Percentiles rank a stretch among this genome's conserved stretches.
phyloP scores from a whole-genome alignment of 2,329 filamentous ascomycete genomes.

The Exutisphaerella laricina region DNA sequence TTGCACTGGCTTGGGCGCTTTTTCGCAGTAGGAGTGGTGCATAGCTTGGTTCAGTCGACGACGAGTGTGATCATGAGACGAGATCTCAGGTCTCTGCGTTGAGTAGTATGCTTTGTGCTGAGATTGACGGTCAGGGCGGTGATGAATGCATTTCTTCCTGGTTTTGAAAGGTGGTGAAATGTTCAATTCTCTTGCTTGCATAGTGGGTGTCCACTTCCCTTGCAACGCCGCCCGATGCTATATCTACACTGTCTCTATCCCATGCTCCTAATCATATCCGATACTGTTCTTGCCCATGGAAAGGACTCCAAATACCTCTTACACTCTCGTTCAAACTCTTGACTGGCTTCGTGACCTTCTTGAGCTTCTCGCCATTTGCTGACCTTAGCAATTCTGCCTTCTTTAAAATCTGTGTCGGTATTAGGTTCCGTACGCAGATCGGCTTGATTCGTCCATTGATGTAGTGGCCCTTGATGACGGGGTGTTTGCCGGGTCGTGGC shows the following conservation, averaged over 20 bases:
- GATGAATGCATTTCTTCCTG: neutral
- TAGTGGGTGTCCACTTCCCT: neutral
- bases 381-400: conserved; percentile 71
- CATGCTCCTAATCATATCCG: conserved; percentile 37
- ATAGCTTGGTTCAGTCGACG: conserved; percentile 38
- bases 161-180: neutral
- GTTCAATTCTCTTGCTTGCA: neutral
- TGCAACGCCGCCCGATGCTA: conserved; percentile 10
- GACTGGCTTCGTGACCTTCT: conserved; percentile 53
- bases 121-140: conserved; percentile 8
- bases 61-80: conserved; percentile 35
- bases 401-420: conserved; percentile 70
- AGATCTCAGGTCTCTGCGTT: conserved; percentile 8
- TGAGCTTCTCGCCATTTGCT: conserved; percentile 69
- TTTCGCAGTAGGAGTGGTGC: conserved; percentile 37
- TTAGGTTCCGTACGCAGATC: conserved; percentile 82
- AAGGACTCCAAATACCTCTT: conserved; percentile 60
- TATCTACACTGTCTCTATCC: conserved; percentile 3
- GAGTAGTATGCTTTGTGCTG: conserved; percentile 5
- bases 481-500: conserved; percentile 83
- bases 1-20: conserved; percentile 40
- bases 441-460: conserved; percentile 84
- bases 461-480: conserved; percentile 82
- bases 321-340: conserved; percentile 59
- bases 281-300: conserved; percentile 51